phyloP scores from a whole-genome alignment of 768 basidiomycete species.

The Mycena latifolia region DNA sequence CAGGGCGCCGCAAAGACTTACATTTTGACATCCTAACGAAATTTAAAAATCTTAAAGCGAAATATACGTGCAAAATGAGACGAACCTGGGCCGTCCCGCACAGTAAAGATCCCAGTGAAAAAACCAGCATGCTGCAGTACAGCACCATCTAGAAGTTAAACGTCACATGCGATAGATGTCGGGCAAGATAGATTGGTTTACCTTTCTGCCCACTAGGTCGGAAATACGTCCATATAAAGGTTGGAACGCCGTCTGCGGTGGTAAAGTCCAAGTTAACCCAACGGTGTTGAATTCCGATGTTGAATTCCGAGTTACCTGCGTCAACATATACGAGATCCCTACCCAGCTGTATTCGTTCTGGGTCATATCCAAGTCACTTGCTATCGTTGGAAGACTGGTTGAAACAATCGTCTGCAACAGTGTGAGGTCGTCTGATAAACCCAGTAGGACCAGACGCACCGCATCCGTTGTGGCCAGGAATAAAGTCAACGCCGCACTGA shows the following conservation, averaged over 20 bases:
- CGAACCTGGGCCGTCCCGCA: conserved; percentile 81
- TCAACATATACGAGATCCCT: conserved; percentile 57
- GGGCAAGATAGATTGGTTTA: conserved; percentile 44
- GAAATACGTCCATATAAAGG: conserved; percentile 86
- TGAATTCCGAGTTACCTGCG: too few relatives aligned
- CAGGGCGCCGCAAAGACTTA: conserved; percentile 8
- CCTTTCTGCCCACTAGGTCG: conserved; percentile 85
- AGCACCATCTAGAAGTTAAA: conserved; percentile 65
- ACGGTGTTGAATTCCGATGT: too few relatives aligned
- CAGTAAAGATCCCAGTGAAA: conserved; percentile 82
- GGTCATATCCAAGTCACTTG: conserved; percentile 74
- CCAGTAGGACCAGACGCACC: conserved; percentile 55
- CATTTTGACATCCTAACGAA: conserved; percentile 55
- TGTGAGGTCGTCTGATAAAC: conserved; percentile 3
- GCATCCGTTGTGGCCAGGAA: conserved; percentile 92
- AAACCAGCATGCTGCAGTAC: conserved; percentile 80
- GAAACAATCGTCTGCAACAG: conserved; percentile 74
- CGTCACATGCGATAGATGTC: conserved; percentile 6
- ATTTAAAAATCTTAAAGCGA: conserved; percentile 35
- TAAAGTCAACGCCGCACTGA: conserved; percentile 80
- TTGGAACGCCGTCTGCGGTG: conserved; percentile 89
- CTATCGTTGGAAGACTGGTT: conserved; percentile 86
- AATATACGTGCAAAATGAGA: conserved; percentile 29
- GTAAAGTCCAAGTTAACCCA: conserved; percentile 62
- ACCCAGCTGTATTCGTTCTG: conserved; percentile 89